Conservation (phyloP, 345 rosid genomes). For the Lagerstroemia speciosa region DNA sequence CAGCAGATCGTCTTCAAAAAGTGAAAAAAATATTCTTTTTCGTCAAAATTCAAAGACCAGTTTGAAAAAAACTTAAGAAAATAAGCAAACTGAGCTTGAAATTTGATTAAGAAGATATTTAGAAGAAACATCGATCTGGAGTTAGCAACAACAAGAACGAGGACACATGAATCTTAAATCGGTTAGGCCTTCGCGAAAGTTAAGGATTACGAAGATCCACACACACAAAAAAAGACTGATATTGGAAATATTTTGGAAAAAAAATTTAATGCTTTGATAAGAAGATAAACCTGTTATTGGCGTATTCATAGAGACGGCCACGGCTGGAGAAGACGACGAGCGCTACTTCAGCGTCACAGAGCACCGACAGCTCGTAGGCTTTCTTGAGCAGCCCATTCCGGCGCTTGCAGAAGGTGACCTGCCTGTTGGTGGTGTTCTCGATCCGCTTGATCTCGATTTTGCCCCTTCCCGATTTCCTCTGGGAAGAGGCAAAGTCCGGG, state of each 20-base stretch:
- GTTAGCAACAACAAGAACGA: no score
- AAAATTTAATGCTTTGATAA: no score
- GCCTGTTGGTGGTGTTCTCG: conserved; percentile 72
- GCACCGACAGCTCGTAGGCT: conserved; percentile 73
- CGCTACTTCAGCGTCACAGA: conserved; percentile 78
- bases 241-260: no score
- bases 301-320: conserved; percentile 84
- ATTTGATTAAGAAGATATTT: background rate
- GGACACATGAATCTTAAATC: no score
- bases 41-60: background rate
- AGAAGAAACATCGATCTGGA: background rate
- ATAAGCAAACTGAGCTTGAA: background rate
- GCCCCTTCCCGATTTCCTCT: conserved; percentile 58
- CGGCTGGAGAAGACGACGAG: conserved; percentile 77
- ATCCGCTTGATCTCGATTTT: conserved; percentile 77
- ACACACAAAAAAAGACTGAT: no score
- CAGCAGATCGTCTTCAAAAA: background rate
- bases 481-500: conserved; percentile 38
- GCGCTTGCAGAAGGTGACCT: conserved; percentile 81
- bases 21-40: background rate
- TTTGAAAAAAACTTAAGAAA: background rate
- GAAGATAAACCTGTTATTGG: conserved; percentile 56
- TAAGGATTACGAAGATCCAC: no score
- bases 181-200: no score
- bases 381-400: conserved; percentile 83